Base-by-base conservation (phyloP, 371 early-diverging fungal species). In the Batkoa obscura region DNA sequence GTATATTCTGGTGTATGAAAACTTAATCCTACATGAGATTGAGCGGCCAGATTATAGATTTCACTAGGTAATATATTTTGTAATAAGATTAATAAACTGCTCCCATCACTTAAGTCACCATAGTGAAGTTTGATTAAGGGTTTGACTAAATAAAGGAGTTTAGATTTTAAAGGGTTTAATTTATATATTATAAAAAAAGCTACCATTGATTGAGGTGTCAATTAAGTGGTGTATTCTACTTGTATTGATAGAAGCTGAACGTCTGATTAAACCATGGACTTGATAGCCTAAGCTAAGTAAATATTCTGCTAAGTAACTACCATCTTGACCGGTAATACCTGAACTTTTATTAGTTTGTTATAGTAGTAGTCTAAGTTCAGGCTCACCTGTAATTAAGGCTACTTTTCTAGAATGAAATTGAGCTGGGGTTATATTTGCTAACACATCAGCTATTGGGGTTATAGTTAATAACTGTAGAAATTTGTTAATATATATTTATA, bases 1-100 rank as follows among this genome's bases (percentile, higher is more conserved):
- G 85, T 88, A 70, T 88, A 88, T 66, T 86, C 86, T 37, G 89
- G 79, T 85, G 86, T 83, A 57, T 86, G 86, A 64, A 88, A 88
- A 5, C 87, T 86, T 30, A 88, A 87, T 68, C 85, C 86, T 67
- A 88, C 88, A 59, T 67, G 63, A 37, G 82, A 82, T 61, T 81
- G 81, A 37, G 81, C 82, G 50, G 76, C 82, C 66, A 84, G 72
- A 68, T 84, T 85, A 67, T 87, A 84, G 43, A 84, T 70, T 64
- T 84, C 88, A 36, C 80, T 82, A 31, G 88, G 85, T 50, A 81
- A 79, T 38, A 87, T 76, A 59, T 82, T 73, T 34, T 79, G 69
- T 46, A 86, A 72, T 58, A 89, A 83, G 64, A 81, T 78, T 23
- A 85, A 81, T 54, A 88, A 65, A 64, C 80, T 81, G 4, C 86